These are phyloP conservation scores for Fusarium chlamydosporum DNA, from an alignment of 2,329 filamentous ascomycete species.

Conservation along the genomic window DNA sequence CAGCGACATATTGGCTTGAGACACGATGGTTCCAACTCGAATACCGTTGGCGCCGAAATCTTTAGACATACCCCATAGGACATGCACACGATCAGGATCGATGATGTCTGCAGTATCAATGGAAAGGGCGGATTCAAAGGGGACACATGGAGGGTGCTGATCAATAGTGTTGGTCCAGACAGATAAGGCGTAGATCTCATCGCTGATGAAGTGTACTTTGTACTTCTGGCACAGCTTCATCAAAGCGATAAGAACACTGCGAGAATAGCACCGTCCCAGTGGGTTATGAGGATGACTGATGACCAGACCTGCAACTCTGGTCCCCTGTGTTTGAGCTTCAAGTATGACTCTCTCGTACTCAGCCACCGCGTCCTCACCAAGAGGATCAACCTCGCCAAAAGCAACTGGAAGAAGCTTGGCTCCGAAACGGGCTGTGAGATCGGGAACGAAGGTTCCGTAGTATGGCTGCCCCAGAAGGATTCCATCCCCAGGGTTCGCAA, in stretches of 20 bases:
- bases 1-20: slow-evolving; percentile 60
- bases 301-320: slow-evolving; percentile 63
- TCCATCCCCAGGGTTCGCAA: slow-evolving; percentile 58
- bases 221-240: slow-evolving; percentile 64
- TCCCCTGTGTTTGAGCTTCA: slow-evolving; percentile 56
- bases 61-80: slow-evolving; percentile 63
- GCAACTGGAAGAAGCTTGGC: slow-evolving; percentile 60
- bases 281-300: slow-evolving; percentile 68
- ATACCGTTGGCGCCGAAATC: slow-evolving; percentile 72
- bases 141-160: slow-evolving; percentile 40
- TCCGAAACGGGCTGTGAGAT: slow-evolving; percentile 60
- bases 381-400: slow-evolving; percentile 61
- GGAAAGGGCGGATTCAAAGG: slow-evolving; percentile 63
- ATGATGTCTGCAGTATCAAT: slow-evolving; percentile 62
- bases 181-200: slow-evolving; percentile 67
- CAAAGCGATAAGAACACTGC: slow-evolving; percentile 56
- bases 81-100: slow-evolving; percentile 65
- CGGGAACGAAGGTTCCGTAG: slow-evolving; percentile 64
- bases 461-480: slow-evolving; percentile 61
- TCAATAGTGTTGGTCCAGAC: slow-evolving; percentile 60
- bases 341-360: slow-evolving; percentile 63
- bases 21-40: slow-evolving; percentile 65
- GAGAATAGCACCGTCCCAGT: slow-evolving; percentile 63
- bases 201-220: slow-evolving; percentile 66
- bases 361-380: slow-evolving; percentile 57